A percentile compares a stretch with the other conserved stretches of the same genome.
Evolutionary conservation across 2,329 filamentous ascomycete genomes (phyloP).

Genomic region (Fulvia fulva): DNA sequence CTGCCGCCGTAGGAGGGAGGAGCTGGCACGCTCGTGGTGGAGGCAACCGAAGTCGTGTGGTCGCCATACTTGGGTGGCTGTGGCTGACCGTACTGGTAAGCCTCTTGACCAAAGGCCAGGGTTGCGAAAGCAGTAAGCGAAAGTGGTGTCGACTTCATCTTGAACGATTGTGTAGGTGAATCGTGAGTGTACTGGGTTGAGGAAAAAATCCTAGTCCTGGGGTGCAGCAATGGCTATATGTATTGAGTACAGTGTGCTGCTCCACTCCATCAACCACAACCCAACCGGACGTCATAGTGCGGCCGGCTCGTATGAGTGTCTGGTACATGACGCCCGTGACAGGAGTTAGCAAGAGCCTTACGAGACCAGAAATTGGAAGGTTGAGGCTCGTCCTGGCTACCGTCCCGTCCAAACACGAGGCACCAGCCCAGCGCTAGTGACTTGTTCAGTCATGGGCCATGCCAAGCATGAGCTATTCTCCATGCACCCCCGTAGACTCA

Average conservation of each 20-base stretch:
- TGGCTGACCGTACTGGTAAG: background rate
- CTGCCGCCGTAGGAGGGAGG: conserved; percentile 1
- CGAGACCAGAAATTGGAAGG: background rate
- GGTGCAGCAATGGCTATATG: background rate
- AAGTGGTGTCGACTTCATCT: conserved; percentile 1
- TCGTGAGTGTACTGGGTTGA: background rate
- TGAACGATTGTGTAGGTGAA: background rate
- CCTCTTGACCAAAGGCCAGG: background rate
- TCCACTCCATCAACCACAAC: background rate
- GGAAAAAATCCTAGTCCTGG: background rate
- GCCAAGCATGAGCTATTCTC: background rate
- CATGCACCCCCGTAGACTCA: background rate
- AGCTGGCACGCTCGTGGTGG: background rate
- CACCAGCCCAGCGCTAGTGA: background rate
- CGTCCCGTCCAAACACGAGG: background rate
- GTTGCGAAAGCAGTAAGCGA: background rate
- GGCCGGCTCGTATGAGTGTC: background rate
- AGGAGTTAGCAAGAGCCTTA: conserved; percentile 1
- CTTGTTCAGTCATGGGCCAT: background rate
- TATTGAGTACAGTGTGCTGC: no score
- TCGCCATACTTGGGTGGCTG: background rate
- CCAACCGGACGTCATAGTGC: background rate
- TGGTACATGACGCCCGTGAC: background rate
- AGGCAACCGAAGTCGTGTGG: background rate
- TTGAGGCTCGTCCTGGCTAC: background rate